Evolutionary conservation across 2,329 filamentous ascomycete genomes (phyloP).

Genomic region (Paracoccidioides lutzii): DNA sequence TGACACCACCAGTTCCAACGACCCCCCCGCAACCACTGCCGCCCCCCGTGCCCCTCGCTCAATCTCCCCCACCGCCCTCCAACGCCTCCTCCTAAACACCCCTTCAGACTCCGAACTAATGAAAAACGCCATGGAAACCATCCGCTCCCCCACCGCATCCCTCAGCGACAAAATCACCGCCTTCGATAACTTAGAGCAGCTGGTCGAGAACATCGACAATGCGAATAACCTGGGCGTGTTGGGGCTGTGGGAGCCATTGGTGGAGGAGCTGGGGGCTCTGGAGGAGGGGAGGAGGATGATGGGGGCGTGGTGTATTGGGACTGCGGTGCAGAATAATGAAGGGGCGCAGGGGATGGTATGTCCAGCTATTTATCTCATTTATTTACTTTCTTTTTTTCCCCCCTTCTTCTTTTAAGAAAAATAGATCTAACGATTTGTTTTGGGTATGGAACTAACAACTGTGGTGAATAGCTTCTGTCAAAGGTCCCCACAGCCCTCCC

Average conservation of each 20-base stretch:
- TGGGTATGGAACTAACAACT: conserved; percentile 7
- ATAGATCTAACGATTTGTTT: not conserved
- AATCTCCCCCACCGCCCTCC: conserved; percentile 19
- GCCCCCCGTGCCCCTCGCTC: conserved; percentile 8
- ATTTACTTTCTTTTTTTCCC: conserved; percentile 28
- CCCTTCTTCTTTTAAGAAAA: not conserved
- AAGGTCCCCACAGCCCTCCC: conserved; percentile 51
- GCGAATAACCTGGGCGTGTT: conserved; percentile 81
- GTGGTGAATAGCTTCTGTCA: conserved; percentile 31
- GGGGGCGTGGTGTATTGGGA: conserved; percentile 90
- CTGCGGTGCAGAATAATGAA: conserved; percentile 91
- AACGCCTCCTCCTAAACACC: conserved; percentile 43
- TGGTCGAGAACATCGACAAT: conserved; percentile 88
- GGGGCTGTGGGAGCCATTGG: conserved; percentile 67
- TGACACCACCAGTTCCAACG: conserved; percentile 23
- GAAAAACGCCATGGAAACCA: conserved; percentile 67
- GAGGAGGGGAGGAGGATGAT: conserved; percentile 64
- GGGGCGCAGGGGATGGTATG: conserved; percentile 62
- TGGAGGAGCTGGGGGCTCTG: conserved; percentile 53
- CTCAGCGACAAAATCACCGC: conserved; percentile 68
- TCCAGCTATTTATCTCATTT: conserved; percentile 18
- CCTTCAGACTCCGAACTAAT: conserved; percentile 87
- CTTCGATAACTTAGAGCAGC: conserved; percentile 89
- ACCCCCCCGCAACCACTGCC: conserved; percentile 9
- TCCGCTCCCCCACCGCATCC: conserved; percentile 52